phyloP scores from a whole-genome alignment of 2,329 filamentous ascomycete genomes.

The Delphinella strobiligena region DNA sequence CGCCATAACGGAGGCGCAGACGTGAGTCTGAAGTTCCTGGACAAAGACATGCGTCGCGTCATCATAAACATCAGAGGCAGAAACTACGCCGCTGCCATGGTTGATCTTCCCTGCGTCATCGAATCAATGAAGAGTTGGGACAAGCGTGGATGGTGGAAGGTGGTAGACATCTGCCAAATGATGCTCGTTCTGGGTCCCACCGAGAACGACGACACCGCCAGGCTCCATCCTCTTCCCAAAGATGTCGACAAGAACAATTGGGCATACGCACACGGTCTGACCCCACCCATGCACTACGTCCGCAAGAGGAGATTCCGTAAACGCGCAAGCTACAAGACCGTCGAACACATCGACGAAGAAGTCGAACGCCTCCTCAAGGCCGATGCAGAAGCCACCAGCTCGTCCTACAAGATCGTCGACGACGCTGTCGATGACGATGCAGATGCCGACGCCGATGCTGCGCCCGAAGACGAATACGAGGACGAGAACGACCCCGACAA shows the following conservation, averaged over 20 bases:
- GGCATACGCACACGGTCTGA: conserved; percentile 74
- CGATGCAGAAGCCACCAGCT: conserved; percentile 44
- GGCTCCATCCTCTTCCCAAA: conserved; percentile 48
- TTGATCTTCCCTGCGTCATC: conserved; percentile 76
- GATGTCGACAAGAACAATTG: conserved; percentile 58
- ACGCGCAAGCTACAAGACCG: conserved; percentile 68
- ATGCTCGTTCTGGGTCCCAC: conserved; percentile 64
- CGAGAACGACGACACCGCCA: conserved; percentile 39
- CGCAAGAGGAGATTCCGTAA: conserved; percentile 74
- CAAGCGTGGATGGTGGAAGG: conserved; percentile 74
- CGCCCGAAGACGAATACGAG: conserved; percentile 23
- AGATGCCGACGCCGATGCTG: conserved; percentile 30
- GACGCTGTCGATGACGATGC: conserved; percentile 27
- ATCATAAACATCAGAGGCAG: conserved; percentile 57
- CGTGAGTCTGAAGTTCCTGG: conserved; percentile 68
- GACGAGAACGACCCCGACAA: conserved; percentile 22
- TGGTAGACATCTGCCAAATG: conserved; percentile 82
- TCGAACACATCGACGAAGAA: conserved; percentile 71
- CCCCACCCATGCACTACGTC: conserved; percentile 78
- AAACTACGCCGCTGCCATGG: conserved; percentile 64
- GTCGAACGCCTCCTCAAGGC: conserved; percentile 62
- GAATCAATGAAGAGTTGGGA: conserved; percentile 94
- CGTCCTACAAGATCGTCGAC: conserved; percentile 38
- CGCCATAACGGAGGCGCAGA: conserved; percentile 58
- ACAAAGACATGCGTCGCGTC: conserved; percentile 59